Evolutionary conservation across 2,329 filamentous ascomycete genomes (phyloP), one percentile per base, ranked within the genome.

Genomic region (Epichloe gansuensis): DNA sequence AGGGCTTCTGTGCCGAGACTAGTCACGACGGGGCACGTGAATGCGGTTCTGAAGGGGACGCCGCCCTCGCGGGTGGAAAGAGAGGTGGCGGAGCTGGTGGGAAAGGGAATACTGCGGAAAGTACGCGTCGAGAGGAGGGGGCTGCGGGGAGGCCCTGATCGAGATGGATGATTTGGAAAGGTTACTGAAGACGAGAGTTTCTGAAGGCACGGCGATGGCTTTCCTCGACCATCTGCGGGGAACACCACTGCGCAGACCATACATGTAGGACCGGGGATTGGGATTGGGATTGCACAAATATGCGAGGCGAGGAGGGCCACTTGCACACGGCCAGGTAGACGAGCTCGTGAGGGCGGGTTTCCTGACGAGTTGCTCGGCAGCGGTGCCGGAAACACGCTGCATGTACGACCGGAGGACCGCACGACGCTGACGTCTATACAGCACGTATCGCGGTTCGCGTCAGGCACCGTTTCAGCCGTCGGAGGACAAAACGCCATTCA

Each of bases 401-500:
- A 72, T 47, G 64, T 73, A 11, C 71, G 77, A 3, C 76, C 77
- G 0, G 77, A 78, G 51, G 75, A 77, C 52, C 72, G 73, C 57
- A 75, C 75, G 15, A 79, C 76, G 9, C 69, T 83, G 39, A 75
- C 78, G 25, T 82, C 80, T 3, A 72, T 89, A 9, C 77, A 82
- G 39, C 76, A 73, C 28, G 79, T 86, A 23, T 80, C 82, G 2
- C 75, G 72, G 56, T 82, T 83, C 23, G 80, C 84, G 5, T 84
- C 86, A 1, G 86, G 86, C 13, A 82, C 82, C 3, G 61, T 85
- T 2, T 83, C 74, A 6, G 84, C 86, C 1, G 80, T 89, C 0
- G 86, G 86, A 1, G 85, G 85, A 4, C 68, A 72, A n/a, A 78
- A 79, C 21, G 83, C 80, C 2, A 70, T 88, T 5, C 78, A 85